Evolutionary conservation across 768 basidiomycete genomes (phyloP).

Genomic region (Pholiota conissans): DNA sequence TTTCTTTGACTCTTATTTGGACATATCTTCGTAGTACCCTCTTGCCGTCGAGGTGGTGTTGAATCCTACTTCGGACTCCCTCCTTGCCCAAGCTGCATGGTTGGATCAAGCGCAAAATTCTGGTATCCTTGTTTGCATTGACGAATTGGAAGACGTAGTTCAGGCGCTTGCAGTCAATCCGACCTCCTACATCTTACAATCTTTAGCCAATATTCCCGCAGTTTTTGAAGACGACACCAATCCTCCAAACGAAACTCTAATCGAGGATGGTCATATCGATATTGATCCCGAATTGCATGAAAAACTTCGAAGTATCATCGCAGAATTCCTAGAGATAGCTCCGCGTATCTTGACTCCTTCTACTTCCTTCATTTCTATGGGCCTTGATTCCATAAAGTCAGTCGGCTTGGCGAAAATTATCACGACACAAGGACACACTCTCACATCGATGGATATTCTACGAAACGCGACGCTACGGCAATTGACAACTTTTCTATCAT

Average conservation of each 20-base stretch:
- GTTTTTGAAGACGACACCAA: not conserved
- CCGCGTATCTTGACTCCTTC: conserved; percentile 18
- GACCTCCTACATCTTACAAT: conserved; percentile 5
- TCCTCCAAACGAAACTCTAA: not conserved
- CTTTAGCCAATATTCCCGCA: not conserved
- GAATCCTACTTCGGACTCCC: conserved; percentile 21
- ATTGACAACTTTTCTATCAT: conserved; percentile 12
- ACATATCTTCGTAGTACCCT: conserved; percentile 21
- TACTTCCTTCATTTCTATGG: conserved; percentile 43
- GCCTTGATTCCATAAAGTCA: conserved; percentile 48
- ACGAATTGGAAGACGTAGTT: conserved; percentile 23
- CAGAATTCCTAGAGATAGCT: conserved; percentile 27
- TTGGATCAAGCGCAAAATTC: conserved; percentile 13
- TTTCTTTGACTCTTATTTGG: not conserved
- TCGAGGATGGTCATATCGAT: not conserved
- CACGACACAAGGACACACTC: conserved; percentile 28
- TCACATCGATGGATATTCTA: conserved; percentile 40
- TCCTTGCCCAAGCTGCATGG: conserved; percentile 27
- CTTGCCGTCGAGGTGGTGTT: conserved; percentile 32
- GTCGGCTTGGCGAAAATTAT: conserved; percentile 40
- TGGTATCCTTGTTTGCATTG: conserved; percentile 17
- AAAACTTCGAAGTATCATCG: conserved; percentile 18
- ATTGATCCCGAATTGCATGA: conserved; percentile 16
- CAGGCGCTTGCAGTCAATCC: conserved; percentile 11
- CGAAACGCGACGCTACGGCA: conserved; percentile 22